A percentile compares a stretch with the other conserved stretches of the same genome.
phyloP scores from a whole-genome alignment of 1,139 yeast genomes.

The Komagataea norvegica region DNA sequence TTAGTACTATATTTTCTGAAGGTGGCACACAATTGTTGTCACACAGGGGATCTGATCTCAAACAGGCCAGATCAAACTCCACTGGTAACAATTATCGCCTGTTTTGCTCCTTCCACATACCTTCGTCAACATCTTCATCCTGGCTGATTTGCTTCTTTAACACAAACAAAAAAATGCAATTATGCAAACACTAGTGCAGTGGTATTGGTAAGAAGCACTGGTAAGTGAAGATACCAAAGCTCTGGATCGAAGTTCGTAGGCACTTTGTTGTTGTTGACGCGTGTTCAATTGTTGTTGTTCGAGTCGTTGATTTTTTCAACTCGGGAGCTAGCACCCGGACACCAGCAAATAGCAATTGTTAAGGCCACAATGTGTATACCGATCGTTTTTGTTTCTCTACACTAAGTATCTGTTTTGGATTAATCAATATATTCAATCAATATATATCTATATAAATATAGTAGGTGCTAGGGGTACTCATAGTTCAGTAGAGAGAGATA shows the following conservation, averaged over 20 bases:
- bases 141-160: slow-evolving; percentile 22
- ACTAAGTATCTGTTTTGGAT: not conserved
- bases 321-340: slow-evolving; percentile 4
- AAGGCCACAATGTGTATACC: not conserved
- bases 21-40: not conserved
- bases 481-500: too few relatives aligned
- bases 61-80: too few relatives aligned
- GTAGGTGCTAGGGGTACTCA: too few relatives aligned
- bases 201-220: not conserved
- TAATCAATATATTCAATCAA: too few relatives aligned
- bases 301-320: slow-evolving; percentile 4
- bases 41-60: too few relatives aligned
- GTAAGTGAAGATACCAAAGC: not conserved
- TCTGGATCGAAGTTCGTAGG: slow-evolving; percentile 1
- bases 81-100: not conserved
- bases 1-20: slow-evolving; percentile 19
- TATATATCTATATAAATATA: too few relatives aligned
- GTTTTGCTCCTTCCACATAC: slow-evolving; percentile 31
- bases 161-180: not conserved
- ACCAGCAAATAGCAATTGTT: not conserved
- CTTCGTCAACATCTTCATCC: slow-evolving; percentile 94
- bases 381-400: too few relatives aligned
- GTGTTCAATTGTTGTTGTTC: slow-evolving; percentile 8
- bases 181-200: too few relatives aligned
- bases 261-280: slow-evolving; percentile 2